These are phyloP conservation scores for Lichtheimia corymbifera DNA, from an alignment of 371 early-diverging fungal species.

Conservation along the genomic window DNA sequence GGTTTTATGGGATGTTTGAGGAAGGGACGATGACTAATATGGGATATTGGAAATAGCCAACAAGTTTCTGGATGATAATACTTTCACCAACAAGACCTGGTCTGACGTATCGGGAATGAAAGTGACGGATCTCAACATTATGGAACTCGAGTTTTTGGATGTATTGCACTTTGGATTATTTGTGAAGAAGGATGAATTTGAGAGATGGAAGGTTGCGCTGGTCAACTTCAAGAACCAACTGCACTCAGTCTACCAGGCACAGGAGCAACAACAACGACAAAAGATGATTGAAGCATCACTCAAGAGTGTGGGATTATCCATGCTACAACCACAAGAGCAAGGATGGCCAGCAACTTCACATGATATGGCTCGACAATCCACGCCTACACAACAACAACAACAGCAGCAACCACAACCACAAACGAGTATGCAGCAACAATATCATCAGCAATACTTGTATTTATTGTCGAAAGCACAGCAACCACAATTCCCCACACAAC, in stretches of 20 bases:
- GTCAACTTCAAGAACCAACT: constrained; percentile 40
- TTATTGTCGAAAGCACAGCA: constrained; percentile 30
- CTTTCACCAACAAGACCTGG: constrained; percentile 75
- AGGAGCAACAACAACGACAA: constrained; percentile 45
- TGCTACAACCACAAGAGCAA: constrained; percentile 26
- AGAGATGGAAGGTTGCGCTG: constrained; percentile 39
- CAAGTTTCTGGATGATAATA: constrained; percentile 71
- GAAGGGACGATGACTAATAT: neutral
- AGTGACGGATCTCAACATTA: constrained; percentile 64
- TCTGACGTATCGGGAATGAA: constrained; percentile 69
- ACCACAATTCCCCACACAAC: constrained; percentile 28
- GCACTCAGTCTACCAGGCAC: constrained; percentile 29
- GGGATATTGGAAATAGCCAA: constrained; percentile 42
- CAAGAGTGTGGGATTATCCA: constrained; percentile 37
- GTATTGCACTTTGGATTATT: constrained; percentile 60
- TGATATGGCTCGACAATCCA: constrained; percentile 7
- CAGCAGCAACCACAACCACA: constrained; percentile 39
- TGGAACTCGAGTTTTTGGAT: constrained; percentile 73
- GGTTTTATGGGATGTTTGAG: neutral
- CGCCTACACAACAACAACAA: constrained; percentile 21
- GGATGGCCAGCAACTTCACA: constrained; percentile 3
- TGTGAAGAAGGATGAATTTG: constrained; percentile 61
- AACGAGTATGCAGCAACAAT: constrained; percentile 22
- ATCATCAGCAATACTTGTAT: constrained; percentile 32
- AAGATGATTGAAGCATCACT: constrained; percentile 41